phyloP scores from a whole-genome alignment of 179 eudicot species.

The Heliamphora pulchella region DNA sequence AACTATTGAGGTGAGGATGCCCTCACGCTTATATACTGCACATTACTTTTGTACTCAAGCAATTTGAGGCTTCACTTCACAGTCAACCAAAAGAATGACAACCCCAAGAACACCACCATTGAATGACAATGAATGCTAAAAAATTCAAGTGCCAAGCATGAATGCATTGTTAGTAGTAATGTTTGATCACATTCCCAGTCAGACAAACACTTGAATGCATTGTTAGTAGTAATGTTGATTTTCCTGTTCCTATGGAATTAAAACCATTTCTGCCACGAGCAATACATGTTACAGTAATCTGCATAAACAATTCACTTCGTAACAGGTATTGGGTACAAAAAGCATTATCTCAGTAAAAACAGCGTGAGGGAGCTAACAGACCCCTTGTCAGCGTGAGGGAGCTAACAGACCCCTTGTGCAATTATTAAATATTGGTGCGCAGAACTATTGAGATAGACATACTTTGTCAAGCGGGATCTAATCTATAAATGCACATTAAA shows the following conservation, averaged over 20 bases:
- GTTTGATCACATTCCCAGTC: background rate
- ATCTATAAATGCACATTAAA: background rate
- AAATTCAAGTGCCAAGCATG: background rate
- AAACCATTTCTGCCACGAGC: background rate
- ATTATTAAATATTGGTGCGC: constrained; percentile 7
- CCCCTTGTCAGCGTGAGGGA: background rate
- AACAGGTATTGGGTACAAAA: background rate
- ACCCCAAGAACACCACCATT: background rate
- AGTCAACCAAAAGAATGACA: background rate
- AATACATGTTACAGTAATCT: background rate
- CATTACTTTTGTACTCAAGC: no score
- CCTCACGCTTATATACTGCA: no score
- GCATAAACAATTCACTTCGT: background rate
- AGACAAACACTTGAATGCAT: background rate
- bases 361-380: no score
- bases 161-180: no score
- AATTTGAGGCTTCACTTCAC: no score
- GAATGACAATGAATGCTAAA: background rate
- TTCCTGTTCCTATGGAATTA: background rate
- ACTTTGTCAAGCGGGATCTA: background rate
- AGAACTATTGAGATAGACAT: background rate
- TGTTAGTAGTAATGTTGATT: background rate
- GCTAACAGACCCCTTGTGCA: background rate
- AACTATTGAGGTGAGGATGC: no score
- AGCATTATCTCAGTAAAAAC: background rate